Conservation (phyloP, 495 filamentous ascomycete species). For the Penicillium cosmopolitanum region DNA sequence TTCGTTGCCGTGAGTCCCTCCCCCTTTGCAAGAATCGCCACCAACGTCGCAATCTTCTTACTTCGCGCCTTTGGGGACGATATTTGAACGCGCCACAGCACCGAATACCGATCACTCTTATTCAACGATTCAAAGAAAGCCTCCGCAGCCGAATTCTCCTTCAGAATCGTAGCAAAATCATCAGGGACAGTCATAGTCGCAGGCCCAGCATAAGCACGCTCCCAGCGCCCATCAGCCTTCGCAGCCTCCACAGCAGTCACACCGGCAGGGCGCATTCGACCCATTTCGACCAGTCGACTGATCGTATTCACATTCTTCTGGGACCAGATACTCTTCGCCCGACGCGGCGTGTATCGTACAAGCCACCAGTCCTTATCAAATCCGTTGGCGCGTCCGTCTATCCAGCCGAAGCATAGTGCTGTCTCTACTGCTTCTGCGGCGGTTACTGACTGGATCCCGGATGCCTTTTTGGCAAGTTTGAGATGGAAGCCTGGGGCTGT, state of each 20-base stretch:
- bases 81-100: slow-evolving; percentile 47
- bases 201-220: slow-evolving; percentile 53
- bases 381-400: slow-evolving; percentile 55
- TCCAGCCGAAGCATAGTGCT: slow-evolving; percentile 63
- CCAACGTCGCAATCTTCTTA: slow-evolving; percentile 25
- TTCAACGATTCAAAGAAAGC: slow-evolving; percentile 44
- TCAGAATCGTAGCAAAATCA: slow-evolving; percentile 44
- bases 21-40: slow-evolving; percentile 28
- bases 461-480: slow-evolving; percentile 56
- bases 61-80: slow-evolving; percentile 23
- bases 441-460: slow-evolving; percentile 47
- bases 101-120: slow-evolving; percentile 45
- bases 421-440: slow-evolving; percentile 57
- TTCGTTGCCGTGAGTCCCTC: slow-evolving; percentile 3
- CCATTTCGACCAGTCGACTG: slow-evolving; percentile 38
- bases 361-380: slow-evolving; percentile 46
- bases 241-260: slow-evolving; percentile 53
- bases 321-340: slow-evolving; percentile 58
- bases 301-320: slow-evolving; percentile 52
- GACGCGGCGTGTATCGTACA: slow-evolving; percentile 58
- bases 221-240: slow-evolving; percentile 59
- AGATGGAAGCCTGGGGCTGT: slow-evolving; percentile 52
- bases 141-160: slow-evolving; percentile 30
- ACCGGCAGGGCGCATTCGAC: slow-evolving; percentile 52
- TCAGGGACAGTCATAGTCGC: slow-evolving; percentile 46